Evolutionary conservation across 1,284 basidiomycete genomes (phyloP), one percentile per base, ranked within the genome.

Genomic region (Trichosporon ovoides): DNA sequence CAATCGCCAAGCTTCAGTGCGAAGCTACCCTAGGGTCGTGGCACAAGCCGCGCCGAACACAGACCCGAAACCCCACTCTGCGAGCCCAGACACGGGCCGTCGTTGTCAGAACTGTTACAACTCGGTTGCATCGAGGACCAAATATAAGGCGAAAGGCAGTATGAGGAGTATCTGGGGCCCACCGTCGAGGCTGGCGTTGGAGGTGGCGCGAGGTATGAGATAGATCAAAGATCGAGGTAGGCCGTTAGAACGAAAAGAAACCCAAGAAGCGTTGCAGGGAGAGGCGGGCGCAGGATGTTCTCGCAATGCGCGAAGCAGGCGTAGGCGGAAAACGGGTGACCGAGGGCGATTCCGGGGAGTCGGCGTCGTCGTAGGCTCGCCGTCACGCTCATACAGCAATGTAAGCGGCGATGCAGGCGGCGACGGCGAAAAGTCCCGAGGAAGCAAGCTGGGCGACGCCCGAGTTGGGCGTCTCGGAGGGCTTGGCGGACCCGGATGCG

Each of bases 401-500:
- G 60, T 63, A 67, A 24, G 52, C 62, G 16, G 66, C 68, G 37
- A 64, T 37, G 28, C 64, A 66, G 24, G 65, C 62, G 55, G 58
- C 54, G 55, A 66, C 55, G 14, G 65, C 55, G 48, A 68, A 59
- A 24, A 49, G 53, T 7, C 53, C 58, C 13, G 66, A 64, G 34
- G 66, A 59, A 34, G 62, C 50, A 55, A 59, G 46, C 28, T 52
- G 52, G 33, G 10, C 43, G 14, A 61, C 58, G 28, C 55, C 53
- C n/a, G 60, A 59, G 13, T 64, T 40, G 11, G 57, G 53, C 34
- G 59, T 22, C 37, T 53, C 13, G 13, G 52, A 28, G 16, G 62
- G 46, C 24, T 60, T 28, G n/a, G 59, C 48, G 28, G 54, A 37
- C 18, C 61, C 53, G 18, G 58, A 37, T 22, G 60, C 33, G n/a